Conservation (phyloP, 345 rosid genomes). For the Gynandropsis gynandra region DNA sequence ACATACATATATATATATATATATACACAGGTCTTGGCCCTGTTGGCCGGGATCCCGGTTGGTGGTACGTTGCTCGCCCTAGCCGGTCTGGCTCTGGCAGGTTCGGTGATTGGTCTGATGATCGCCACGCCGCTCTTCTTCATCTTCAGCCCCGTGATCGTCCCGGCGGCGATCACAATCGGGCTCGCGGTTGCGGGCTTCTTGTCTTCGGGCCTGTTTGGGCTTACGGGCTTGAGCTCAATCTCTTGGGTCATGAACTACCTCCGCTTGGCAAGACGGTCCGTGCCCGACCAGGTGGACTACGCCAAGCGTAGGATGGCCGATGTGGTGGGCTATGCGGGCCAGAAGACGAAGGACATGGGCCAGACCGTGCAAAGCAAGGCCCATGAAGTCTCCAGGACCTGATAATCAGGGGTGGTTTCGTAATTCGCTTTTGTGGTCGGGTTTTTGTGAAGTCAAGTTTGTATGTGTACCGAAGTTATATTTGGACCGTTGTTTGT, state of each 20-base stretch:
- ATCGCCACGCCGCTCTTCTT: slow-evolving; percentile 40
- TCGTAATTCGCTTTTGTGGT: no score
- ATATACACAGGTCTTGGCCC: slow-evolving; percentile 27
- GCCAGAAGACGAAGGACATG: slow-evolving; percentile 45
- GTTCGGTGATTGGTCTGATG: slow-evolving; percentile 35
- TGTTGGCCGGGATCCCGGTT: slow-evolving; percentile 33
- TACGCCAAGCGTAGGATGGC: slow-evolving; percentile 39
- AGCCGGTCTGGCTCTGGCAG: slow-evolving; percentile 38
- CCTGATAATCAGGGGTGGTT: no score
- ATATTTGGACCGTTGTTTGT: no score
- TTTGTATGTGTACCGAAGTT: no score
- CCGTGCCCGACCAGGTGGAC: slow-evolving; percentile 34
- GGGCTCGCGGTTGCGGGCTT: slow-evolving; percentile 35
- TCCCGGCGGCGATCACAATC: slow-evolving; percentile 46
- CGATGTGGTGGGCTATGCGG: slow-evolving; percentile 34
- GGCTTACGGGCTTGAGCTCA: slow-evolving; percentile 42
- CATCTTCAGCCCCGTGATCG: slow-evolving; percentile 52
- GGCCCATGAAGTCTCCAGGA: slow-evolving; percentile 24
- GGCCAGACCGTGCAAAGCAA: slow-evolving; percentile 39
- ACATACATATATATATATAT: background rate
- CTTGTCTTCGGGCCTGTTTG: slow-evolving; percentile 41
- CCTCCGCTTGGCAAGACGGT: slow-evolving; percentile 19
- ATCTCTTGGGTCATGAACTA: slow-evolving; percentile 41
- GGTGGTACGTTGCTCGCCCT: slow-evolving; percentile 40
- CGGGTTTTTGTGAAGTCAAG: no score